These are phyloP conservation scores for Camelina neglecta DNA, from an alignment of 345 rosid genomes.

Conservation along the genomic window DNA sequence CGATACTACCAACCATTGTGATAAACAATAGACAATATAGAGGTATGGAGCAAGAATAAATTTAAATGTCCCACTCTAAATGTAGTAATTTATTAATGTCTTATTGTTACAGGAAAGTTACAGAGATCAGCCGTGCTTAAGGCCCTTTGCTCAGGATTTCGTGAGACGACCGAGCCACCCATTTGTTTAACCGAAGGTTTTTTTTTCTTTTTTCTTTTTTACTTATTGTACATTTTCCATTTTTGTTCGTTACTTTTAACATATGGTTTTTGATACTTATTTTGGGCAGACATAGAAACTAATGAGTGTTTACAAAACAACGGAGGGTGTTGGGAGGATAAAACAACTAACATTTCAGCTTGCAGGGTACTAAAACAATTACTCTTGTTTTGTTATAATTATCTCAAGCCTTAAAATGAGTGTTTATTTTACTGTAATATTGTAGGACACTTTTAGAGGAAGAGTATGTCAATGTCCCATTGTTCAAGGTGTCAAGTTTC, in stretches of 20 bases:
- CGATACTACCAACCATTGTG: slow-evolving; percentile 92
- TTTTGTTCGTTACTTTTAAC: slow-evolving; percentile 1
- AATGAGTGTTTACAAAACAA: slow-evolving; percentile 85
- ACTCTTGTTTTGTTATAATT: not conserved
- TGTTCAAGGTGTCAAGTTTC: slow-evolving; percentile 79
- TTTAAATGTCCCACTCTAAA: not conserved
- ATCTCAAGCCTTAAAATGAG: not conserved
- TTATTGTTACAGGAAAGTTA: slow-evolving; percentile 68
- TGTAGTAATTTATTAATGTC: not conserved
- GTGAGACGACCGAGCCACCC: slow-evolving; percentile 92
- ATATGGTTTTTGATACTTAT: not conserved
- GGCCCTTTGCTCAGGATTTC: slow-evolving; percentile 93
- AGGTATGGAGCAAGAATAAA: slow-evolving; percentile 51
- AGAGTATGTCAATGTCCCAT: slow-evolving; percentile 93
- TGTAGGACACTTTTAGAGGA: slow-evolving; percentile 94
- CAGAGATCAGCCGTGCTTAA: slow-evolving; percentile 82
- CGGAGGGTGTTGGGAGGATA: slow-evolving; percentile 97
- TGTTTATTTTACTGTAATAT: not conserved
- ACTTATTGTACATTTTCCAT: slow-evolving; percentile 7
- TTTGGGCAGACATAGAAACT: slow-evolving; percentile 78
- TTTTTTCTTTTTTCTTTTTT: too few species aligned
- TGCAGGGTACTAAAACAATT: slow-evolving; percentile 62
- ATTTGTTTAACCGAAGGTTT: slow-evolving; percentile 86
- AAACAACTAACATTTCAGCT: slow-evolving; percentile 70
- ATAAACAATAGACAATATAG: slow-evolving; percentile 91